phyloP scores from a whole-genome alignment of 1,284 basidiomycete species.

The Sparassis latifolia region DNA sequence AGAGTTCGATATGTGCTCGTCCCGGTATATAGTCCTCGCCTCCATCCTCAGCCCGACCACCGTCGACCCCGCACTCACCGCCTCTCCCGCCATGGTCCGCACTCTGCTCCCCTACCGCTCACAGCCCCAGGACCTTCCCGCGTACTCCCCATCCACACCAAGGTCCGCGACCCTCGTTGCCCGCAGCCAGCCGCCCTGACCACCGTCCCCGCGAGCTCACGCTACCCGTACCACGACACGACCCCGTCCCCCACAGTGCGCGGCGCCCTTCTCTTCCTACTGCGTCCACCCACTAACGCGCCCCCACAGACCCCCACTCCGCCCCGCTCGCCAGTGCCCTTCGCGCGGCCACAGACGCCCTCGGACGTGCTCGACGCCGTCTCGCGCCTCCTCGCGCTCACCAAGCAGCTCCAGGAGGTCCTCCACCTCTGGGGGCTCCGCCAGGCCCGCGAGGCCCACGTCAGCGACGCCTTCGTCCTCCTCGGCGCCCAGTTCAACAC shows the following conservation, averaged over 20 bases:
- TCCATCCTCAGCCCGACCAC: no score
- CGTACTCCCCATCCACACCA: no score
- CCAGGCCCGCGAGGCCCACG: conserved; percentile 66
- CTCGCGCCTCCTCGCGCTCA: conserved; percentile 80
- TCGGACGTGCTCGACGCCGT: conserved; percentile 61
- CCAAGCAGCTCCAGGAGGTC: conserved; percentile 79
- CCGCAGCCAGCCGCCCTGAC: no score
- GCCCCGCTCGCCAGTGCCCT: neutral
- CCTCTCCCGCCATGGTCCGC: no score
- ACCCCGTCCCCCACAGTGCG: neutral
- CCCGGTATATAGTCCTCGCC: no score
- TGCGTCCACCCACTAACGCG: conserved; percentile 3
- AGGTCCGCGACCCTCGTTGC: no score
- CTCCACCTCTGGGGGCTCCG: conserved; percentile 73
- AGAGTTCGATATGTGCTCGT: no score
- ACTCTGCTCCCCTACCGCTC: no score
- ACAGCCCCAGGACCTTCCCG: no score
- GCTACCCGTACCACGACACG: no score
- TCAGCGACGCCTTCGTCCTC: conserved; percentile 89
- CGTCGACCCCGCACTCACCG: no score
- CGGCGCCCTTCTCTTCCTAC: conserved; percentile 3
- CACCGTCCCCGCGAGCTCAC: no score
- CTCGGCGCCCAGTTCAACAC: conserved; percentile 93
- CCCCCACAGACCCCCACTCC: neutral
- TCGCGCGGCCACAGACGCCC: conserved; percentile 9